Conservation (phyloP, 208 protist species). For the Leishmania gerbilli region DNA sequence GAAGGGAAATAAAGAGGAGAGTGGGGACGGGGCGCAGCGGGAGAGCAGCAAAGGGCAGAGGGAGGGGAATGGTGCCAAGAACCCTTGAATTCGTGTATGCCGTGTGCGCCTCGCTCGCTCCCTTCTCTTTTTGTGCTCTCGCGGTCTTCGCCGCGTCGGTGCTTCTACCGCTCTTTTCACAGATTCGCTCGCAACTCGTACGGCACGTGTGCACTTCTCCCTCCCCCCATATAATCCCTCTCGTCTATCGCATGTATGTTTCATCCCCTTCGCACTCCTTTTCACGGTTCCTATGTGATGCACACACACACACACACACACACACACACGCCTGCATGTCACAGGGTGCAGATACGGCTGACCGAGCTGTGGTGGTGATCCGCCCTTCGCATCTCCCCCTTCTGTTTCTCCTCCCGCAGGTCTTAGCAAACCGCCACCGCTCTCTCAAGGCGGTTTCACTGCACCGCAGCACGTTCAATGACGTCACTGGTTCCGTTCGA, state of each 20-base stretch:
- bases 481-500: conserved; percentile 33
- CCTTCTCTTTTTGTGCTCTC: background rate
- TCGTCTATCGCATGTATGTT: background rate
- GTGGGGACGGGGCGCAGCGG: background rate
- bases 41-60: background rate
- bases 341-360: background rate
- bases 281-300: background rate
- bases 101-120: background rate
- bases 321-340: background rate
- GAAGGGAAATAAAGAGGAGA: background rate
- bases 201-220: too few relatives aligned
- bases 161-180: background rate
- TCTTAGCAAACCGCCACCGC: too few relatives aligned
- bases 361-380: background rate
- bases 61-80: background rate
- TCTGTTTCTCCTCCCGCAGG: background rate
- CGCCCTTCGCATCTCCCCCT: background rate
- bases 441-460: background rate
- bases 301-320: background rate
- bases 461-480: conserved; percentile 4
- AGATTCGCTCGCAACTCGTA: background rate
- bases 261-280: background rate
- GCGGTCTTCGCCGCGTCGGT: background rate
- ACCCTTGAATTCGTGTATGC: background rate
- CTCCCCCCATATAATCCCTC: too few relatives aligned